phyloP scores from a whole-genome alignment of 768 basidiomycete species.

The Pulveroboletus sp. region DNA sequence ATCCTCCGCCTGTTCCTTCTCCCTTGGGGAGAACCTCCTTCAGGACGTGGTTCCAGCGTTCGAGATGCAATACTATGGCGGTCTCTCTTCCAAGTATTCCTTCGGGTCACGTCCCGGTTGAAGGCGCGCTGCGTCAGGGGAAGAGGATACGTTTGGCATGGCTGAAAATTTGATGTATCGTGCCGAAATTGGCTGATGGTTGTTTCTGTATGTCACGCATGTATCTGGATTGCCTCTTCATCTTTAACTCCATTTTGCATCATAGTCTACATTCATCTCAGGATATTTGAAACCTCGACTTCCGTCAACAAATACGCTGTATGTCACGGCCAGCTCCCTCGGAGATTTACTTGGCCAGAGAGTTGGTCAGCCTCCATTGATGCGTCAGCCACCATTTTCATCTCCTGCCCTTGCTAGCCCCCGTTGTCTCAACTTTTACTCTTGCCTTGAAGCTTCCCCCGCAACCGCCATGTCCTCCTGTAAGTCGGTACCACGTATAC shows the following conservation, averaged over 20 bases:
- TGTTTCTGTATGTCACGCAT: constrained; percentile 21
- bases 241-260: constrained; percentile 11
- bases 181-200: constrained; percentile 1
- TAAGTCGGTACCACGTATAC: constrained; percentile 22
- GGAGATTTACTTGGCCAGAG: neutral
- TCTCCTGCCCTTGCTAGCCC: constrained; percentile 2
- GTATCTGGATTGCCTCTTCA: constrained; percentile 11
- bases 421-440: constrained; percentile 4
- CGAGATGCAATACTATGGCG: constrained; percentile 21
- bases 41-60: constrained; percentile 27
- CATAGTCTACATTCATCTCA: constrained; percentile 1
- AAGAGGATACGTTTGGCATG: constrained; percentile 30
- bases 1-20: constrained; percentile 14
- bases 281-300: neutral
- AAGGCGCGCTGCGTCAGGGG: constrained; percentile 20
- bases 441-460: constrained; percentile 6
- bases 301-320: neutral
- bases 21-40: constrained; percentile 17
- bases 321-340: neutral
- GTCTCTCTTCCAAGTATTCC: constrained; percentile 12
- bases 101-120: constrained; percentile 16
- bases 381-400: constrained; percentile 19
- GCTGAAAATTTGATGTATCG: constrained; percentile 26
- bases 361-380: constrained; percentile 21
- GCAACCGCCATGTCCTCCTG: constrained; percentile 15